Base-by-base conservation (phyloP, 169 alveolate species). In the Babesia microti region DNA sequence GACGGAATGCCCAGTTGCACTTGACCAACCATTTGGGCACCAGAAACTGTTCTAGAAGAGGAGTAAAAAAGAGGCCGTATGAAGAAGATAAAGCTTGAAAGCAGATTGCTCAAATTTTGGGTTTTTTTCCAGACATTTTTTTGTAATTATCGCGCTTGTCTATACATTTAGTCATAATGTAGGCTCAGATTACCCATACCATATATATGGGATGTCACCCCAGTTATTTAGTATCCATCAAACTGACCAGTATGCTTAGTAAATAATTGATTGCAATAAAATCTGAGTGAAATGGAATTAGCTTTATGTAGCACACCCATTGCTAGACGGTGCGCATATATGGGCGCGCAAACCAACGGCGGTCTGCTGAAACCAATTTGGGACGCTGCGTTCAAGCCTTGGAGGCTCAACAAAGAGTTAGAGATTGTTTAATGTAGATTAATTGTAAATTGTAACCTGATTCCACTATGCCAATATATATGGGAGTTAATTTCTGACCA, bases 21-120 rank as follows among this genome's bases (percentile, higher is more conserved):
- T 47, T 65, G 76, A 47, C 55, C 11, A 59, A 59, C 51, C 17
- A 54, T 24, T 54, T 23, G 4, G 76, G 76, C 1, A 69, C 76
- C 14, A 69, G 76, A 7, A 44, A 37, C 24, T 43, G 69, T 11
- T 55, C 76, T 6, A 59, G 60, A 14, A 55, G 42, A 11, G 41
- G 49, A 26, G 24, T 68, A 18, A 44, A 41, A 9, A 65, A 55
- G n/a, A n/a, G n/a, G n/a, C n/a, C n/a, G n/a, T 40, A 39, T 65
- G 21, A 65, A 65, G 30, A 40, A 69, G 35, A 37, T 34, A 34
- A 35, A 29, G 6, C 53, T 17, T 11, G 71, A 59, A 1, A 37
- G 14, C 11, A 26, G 51, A 43, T 7, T 6, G 18, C 7, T 6
- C n/a, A 15, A 34, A 26, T 11, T 43, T 9, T 6, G 45, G 52